Evolutionary conservation across 2,329 filamentous ascomycete genomes (phyloP), one percentile per base, ranked within the genome.

Genomic region (Cladorrhinum sp.): DNA sequence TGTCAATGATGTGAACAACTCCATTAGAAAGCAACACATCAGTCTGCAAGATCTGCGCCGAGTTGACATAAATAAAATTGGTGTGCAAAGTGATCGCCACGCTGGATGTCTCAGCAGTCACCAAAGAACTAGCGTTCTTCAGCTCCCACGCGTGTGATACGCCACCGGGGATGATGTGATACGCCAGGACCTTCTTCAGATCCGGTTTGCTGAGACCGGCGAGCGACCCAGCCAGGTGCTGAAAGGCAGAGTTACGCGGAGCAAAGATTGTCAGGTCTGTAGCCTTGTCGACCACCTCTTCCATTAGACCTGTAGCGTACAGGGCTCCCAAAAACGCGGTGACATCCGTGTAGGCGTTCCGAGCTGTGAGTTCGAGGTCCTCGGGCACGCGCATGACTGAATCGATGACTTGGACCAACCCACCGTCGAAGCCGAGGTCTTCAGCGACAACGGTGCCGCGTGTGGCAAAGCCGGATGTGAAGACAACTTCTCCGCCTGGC

Each of bases 1-100:
- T 78, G 68, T 87, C 84, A 60, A 86, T 77, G 53, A 86, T 73
- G 68, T 86, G 84, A 18, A 85, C 72, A 53, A 86, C 80, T 32
- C 84, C 84, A 66, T 86, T 85, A 58, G 79, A 77, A 50, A 84
- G 69, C 16, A 86, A 73, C 25, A 84, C 77, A 65, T 86, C 81
- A 1, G 79, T 73, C 62, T 77, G 74, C 25, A 81, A 72, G 27
- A 86, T 74, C 66, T 79, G 76, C 2, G 83, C 82, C 20, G 79
- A 76, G 73, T 84, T 82, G 63, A 79, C 74, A 63, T 75, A 83
- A 45, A 77, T 71, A 8, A 70, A 71, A 38, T 76, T 69, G 16
- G 78, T 71, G 7, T 71, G 74, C 51, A 83, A 74, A 6, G 73
- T 78, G n/a, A 84, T 63, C 52, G 75, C 72, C 13, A 81, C 76